These are phyloP conservation scores for Mortierella sp. DNA, from an alignment of 371 early-diverging fungal genomes.

Conservation along the genomic window DNA sequence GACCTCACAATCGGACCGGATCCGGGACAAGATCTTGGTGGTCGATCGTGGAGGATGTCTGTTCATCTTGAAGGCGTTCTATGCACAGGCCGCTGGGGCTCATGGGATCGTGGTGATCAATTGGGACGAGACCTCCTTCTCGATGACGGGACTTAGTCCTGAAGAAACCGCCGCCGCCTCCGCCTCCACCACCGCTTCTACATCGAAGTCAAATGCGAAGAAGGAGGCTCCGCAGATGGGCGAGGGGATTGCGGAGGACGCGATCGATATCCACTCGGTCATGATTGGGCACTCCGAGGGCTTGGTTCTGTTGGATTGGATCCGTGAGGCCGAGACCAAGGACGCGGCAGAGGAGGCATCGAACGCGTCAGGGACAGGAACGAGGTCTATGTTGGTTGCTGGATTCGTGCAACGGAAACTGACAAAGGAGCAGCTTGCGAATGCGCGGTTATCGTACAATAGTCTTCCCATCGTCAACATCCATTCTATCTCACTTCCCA, in stretches of 20 bases:
- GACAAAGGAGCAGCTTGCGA: constrained; percentile 29
- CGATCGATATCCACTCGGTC: constrained; percentile 44
- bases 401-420: constrained; percentile 44
- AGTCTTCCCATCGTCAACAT: constrained; percentile 46
- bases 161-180: background rate
- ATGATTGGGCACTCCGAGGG: constrained; percentile 40
- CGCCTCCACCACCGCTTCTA: background rate
- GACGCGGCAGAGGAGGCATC: background rate
- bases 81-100: constrained; percentile 66
- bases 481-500: constrained; percentile 20
- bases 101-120: constrained; percentile 58
- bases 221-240: constrained; percentile 17
- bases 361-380: background rate
- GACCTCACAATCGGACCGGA: constrained; percentile 16
- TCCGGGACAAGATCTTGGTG: constrained; percentile 58
- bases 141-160: constrained; percentile 30
- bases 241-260: constrained; percentile 39
- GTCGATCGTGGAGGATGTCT: constrained; percentile 65
- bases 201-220: background rate
- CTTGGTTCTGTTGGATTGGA: constrained; percentile 29
- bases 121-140: constrained; percentile 30
- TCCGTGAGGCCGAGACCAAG: constrained; percentile 14
- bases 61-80: constrained; percentile 61
- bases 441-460: constrained; percentile 41
- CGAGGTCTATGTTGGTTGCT: constrained; percentile 1